Base-by-base conservation (phyloP, 768 basidiomycete species). In the Panaeolus cyanescens region DNA sequence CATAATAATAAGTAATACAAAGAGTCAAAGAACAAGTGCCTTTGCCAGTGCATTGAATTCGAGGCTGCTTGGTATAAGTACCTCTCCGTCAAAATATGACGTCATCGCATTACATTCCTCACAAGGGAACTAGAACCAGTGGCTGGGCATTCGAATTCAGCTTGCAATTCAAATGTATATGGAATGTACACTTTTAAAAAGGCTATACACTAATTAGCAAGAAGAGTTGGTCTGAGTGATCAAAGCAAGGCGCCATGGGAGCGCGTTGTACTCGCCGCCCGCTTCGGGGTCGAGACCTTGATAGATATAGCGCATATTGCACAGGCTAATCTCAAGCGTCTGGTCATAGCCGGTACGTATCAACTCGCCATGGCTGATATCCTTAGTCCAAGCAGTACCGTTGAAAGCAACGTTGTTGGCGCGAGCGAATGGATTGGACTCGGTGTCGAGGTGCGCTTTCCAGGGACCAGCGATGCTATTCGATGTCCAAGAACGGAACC, bases 341-440 rank as follows among this genome's bases (percentile, higher is more conserved):
- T 68, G 65, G 50, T 68, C 68, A 31, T 32, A 22, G 3, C 62
- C 57, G 25, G 33, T 62, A 25, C 68, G 64, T n/a, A 68, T 56
- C 64, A 68, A 57, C 55, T 69, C 68, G 1, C 68, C 68, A 39
- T 69, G 68, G 45, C 68, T 69, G 50, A 69, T 67, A 56, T 67
- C 68, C 39, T 65, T 65, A 15, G 58, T 59, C 62, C 62, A 63
- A 17, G 62, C 17, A 17, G 59, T 34, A 2, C 59, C 56, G 15
- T 34, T 53, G 53, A 65, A 65, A 1, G 28, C 64, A 25, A 67
- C 66, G 56, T 68, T 68, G 15, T 54, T 61, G 1, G 62, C 54
- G 4, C 67, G 56, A 1, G 63, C 63, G 54, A 68, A 68, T 13
- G 67, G 61, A 22, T 66, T 68, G 9, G 32, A 19, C 50, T 68